Base-by-base conservation (phyloP, 164 flowering plant species). In the Vitis amurensis region DNA sequence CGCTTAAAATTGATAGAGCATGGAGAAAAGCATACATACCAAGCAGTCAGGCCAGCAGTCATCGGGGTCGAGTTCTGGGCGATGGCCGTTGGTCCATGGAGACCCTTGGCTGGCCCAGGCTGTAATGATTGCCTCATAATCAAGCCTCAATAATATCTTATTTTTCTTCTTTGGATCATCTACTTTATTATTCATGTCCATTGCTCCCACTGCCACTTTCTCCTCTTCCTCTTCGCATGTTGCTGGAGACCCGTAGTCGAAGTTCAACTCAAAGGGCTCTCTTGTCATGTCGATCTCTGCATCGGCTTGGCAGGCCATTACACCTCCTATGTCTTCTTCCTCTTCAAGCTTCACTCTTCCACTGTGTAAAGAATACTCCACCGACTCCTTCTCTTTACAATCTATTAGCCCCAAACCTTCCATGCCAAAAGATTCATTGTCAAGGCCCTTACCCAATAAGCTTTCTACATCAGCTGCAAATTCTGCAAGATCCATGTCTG, bases 391-490 rank as follows among this genome's bases (percentile, higher is more conserved):
- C 51, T 80, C 82, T 49, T 74, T 74, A 48, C 81, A 57, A 12
- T 81, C 87, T 57, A 82, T 27, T 11, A 93, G 59, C 44, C 94
- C 97, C 73, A 94, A 65, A 8, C 77, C 93, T 61, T 94, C 91
- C 80, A 90, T 90, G 11, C 84, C 84, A 30, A 82, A 87, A 2
- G 84, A 73, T 65, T 87, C 93, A 13, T 84, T 78, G 8, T 90
- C 97, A 0, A 90, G 78, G 1, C 90, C 93, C 58, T 73, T 78
- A 0, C 97, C 98, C 0, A 94, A 72, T 55, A 94, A 74, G 64
- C 82, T 87, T 77, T 94, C 94, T 3, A 94, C 93, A 61, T 94
- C 93, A 9, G 97, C 98, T 0, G 97, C 95, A 60, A 93, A 93
- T 51, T 91, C 93, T 0, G 81, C 96, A 1, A 90, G 83, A 50